Base-by-base conservation (phyloP, 257 asterid genomes). In the Lithospermum erythrorhizon region DNA sequence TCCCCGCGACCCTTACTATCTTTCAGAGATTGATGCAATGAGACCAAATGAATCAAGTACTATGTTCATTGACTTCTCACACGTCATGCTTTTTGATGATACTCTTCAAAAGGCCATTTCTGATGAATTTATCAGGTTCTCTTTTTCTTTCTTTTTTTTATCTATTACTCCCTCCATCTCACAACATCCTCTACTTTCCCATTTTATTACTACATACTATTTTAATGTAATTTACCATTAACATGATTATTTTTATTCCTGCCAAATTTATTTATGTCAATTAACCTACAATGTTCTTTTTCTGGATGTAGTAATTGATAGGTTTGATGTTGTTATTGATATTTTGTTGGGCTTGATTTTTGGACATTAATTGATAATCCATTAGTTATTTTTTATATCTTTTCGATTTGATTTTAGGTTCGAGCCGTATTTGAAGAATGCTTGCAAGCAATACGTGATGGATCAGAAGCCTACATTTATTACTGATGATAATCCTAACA, bases 11-110 rank as follows among this genome's bases (percentile, higher is more conserved):
- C 81, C 91, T 52, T 80, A 69, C 74, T 93, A 93, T 62, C 91
- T 83, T 73, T 82, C 88, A 5, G 96, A 89, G 78, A 82, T 86
- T 8, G 97, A 83, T 66, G 77, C 89, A 13, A 84, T 93, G 96
- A 70, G 77, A 63, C 83, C 83, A 0, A 85, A 80, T 78, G 97
- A 93, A 49, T 83, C 99, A 19, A 81, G 76, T 71, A 89, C 99
- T 14, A 86, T 93, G 97, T 93, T 81, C 73, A 73, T 93, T 64
- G 97, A 93, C 72, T 93, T 89, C 84, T 75, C 95, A 1, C 99
- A 93, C 62, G 97, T 93, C 32, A 86, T 84, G 95, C 88, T 82
- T 55, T 89, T 81, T 68, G 89, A 81, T 51, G 95, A 93, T 18
- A 76, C 82, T 17, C 82, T 93, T 57, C 97, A 93, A 63, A 80